A percentile compares a stretch with the other conserved stretches of the same genome.
phyloP scores from a whole-genome alignment of 345 rosid genomes.

The Populus pruinosa region DNA sequence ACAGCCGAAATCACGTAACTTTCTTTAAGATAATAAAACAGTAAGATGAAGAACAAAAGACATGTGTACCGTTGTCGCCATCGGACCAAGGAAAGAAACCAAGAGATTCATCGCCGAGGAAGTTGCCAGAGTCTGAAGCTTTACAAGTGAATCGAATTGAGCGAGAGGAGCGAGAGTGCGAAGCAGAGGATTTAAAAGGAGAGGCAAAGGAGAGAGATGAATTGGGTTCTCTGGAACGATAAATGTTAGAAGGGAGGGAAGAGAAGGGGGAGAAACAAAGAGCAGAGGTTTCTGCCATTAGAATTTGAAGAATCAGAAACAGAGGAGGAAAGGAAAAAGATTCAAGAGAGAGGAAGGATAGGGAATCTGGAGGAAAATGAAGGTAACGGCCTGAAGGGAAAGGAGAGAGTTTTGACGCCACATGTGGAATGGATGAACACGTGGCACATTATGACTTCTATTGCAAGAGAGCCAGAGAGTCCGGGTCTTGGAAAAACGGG shows the following conservation, averaged over 20 bases:
- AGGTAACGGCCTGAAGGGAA: not conserved
- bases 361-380: not conserved
- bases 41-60: constrained; percentile 2
- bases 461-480: too few species aligned
- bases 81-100: constrained; percentile 72
- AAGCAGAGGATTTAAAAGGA: constrained; percentile 24
- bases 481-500: too few species aligned
- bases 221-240: constrained; percentile 25
- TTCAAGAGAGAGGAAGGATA: not conserved
- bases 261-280: constrained; percentile 6
- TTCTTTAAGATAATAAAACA: not conserved
- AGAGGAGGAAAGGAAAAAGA: constrained; percentile 13
- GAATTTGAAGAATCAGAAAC: constrained; percentile 19
- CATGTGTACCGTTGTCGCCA: constrained; percentile 42
- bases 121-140: constrained; percentile 49
- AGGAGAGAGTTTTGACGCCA: constrained; percentile 17
- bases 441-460: not conserved
- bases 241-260: constrained; percentile 24
- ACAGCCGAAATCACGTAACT: not conserved
- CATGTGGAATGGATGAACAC: not conserved
- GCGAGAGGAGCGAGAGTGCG: constrained; percentile 34
- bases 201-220: constrained; percentile 22
- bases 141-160: constrained; percentile 41
- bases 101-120: constrained; percentile 57
- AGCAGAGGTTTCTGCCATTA: constrained; percentile 48